These are phyloP conservation scores for Heliamphora exappendiculata DNA, from an alignment of 148 eudicot species.

Conservation along the genomic window DNA sequence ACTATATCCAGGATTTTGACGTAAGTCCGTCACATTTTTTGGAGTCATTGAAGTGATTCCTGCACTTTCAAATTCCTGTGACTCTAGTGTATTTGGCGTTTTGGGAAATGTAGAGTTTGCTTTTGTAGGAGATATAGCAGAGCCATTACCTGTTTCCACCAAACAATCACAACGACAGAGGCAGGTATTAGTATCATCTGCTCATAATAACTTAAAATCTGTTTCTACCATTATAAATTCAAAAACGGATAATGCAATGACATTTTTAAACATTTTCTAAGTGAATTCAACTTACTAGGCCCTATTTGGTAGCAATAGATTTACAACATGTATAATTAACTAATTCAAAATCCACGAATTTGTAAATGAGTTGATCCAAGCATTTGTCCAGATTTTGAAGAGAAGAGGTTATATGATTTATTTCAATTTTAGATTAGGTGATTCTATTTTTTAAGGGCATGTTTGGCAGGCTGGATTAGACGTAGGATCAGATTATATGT, in stretches of 20 bases:
- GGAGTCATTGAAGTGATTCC: slow-evolving; percentile 38
- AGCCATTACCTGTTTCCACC: slow-evolving; percentile 24
- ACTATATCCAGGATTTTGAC: slow-evolving; percentile 54
- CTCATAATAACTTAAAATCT: neutral
- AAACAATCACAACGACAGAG: slow-evolving; percentile 5
- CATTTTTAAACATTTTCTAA: neutral
- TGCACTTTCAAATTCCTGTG: slow-evolving; percentile 27
- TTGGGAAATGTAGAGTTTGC: slow-evolving; percentile 21
- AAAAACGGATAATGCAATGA: neutral
- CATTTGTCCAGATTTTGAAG: neutral
- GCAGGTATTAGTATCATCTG: neutral
- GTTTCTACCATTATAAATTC: neutral
- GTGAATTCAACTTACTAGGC: neutral
- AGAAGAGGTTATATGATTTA: neutral
- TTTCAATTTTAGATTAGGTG: neutral
- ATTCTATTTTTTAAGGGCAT: neutral
- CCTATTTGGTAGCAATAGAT: neutral
- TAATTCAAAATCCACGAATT: neutral
- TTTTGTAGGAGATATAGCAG: slow-evolving; percentile 15
- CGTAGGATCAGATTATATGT: no score
- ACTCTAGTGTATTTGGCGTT: slow-evolving; percentile 21
- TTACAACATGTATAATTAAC: neutral
- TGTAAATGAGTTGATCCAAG: neutral
- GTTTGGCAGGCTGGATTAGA: no score
- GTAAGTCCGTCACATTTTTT: slow-evolving; percentile 71